Base-by-base conservation (phyloP, 2,329 filamentous ascomycete genomes). In the Pseudopithomyces maydicus region DNA sequence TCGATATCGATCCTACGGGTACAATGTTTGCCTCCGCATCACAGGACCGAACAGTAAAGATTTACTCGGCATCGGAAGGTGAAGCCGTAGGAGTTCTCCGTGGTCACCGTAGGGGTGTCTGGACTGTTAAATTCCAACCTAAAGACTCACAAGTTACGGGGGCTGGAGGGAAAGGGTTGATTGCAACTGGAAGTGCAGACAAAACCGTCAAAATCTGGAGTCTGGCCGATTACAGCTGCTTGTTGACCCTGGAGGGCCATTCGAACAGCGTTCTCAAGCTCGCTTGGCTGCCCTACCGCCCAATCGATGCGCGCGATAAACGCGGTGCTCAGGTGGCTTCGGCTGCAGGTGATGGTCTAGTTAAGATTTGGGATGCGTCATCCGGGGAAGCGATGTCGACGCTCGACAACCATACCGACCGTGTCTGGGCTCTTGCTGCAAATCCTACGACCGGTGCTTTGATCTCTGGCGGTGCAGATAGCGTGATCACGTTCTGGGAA, bases 151-250 rank as follows among this genome's bases (percentile, higher is more conserved):
- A 93, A 0, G 57, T 67, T 10, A 61, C 72, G 19, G 69, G 68
- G 8, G 90, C 90, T 49, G 81, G 80, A 23, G 89, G 86, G 53
- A 91, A 91, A 72, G 94, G 94, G 2, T 83, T 97, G 44, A 82
- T 97, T 12, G 84, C 96, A 26, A 98, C 95, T 0, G 95, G 92
- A 35, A 96, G 91, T 66, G 95, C 94, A 70, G 95, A 99, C 77
- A 97, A 97, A 78, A 98, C 92, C 0, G 85, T 98, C 69, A 96
- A 96, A 75, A 84, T 99, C 10, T 99, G 96, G 96, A 97, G 86
- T 73, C 81, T 99, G 59, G 85, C 89, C 2, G 93, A 97, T 76
- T 99, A 97, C 77, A 91, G 88, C 63, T 99, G 95, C 76, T 80
- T 99, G 44, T 84, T 94, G 55, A 98, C 95, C 0, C 95, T 98